phyloP scores from a whole-genome alignment of 1,139 yeast species.

The Lodderomyces jiufengensis region DNA sequence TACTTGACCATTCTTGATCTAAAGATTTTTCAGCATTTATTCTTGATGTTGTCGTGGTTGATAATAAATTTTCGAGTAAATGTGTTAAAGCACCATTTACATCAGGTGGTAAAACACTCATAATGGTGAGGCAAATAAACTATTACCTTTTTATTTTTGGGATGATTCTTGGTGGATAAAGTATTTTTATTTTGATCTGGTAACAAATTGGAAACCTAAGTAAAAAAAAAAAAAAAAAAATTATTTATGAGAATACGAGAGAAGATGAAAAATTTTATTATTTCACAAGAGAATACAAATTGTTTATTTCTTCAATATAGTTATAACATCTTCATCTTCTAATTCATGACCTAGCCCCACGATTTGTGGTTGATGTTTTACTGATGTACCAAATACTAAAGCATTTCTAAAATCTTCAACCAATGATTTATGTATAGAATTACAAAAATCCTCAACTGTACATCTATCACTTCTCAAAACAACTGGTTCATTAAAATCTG shows the following conservation, averaged over 20 bases:
- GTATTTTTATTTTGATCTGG: too few relatives aligned
- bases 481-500: conserved; percentile 93
- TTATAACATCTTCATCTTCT: conserved; percentile 95
- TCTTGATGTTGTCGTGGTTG: conserved; percentile 74
- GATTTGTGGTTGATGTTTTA: conserved; percentile 96
- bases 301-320: conserved; percentile 71
- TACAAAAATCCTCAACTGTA: conserved; percentile 93
- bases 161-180: too few relatives aligned
- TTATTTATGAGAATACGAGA: background rate
- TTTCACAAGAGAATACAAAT: too few relatives aligned
- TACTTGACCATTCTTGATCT: conserved; percentile 70
- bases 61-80: conserved; percentile 65
- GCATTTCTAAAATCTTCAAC: conserved; percentile 93
- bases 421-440: conserved; percentile 89
- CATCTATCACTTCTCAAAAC: conserved; percentile 80
- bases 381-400: conserved; percentile 85
- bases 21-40: conserved; percentile 73
- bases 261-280: background rate
- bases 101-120: conserved; percentile 64
- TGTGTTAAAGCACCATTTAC: conserved; percentile 52
- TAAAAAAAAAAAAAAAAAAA: conserved; percentile 1
- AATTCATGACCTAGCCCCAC: conserved; percentile 82
- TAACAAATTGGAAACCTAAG: too few relatives aligned
- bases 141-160: too few relatives aligned
- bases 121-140: conserved; percentile 15